Base-by-base conservation (phyloP, 176 grass and related monocot genomes). In the Carex pumila region DNA sequence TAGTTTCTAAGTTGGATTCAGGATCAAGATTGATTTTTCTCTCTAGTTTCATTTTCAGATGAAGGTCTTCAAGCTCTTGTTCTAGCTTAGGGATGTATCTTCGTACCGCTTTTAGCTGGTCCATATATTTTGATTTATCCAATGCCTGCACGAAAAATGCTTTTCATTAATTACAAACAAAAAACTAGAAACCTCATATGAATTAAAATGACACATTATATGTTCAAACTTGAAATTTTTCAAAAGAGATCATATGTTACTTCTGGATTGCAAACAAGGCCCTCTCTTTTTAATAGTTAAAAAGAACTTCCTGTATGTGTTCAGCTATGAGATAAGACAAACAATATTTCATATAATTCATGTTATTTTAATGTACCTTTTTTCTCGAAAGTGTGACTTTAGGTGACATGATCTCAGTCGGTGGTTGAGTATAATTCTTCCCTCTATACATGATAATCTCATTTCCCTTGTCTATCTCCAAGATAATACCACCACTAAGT, bases 361-460 rank as follows among this genome's bases (percentile, higher is more conserved):
- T 47, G 18, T 52, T 41, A 15, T n/a, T 25, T 25, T 72, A 4
- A 18, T 49, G 41, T 77, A 94, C 93, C 93, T 95, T 98, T 71
- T 95, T 98, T 73, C 93, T 93, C 56, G 91, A 86, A 83, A 98
- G 95, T 64, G 91, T 85, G 88, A 90, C 81, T 83, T 79, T 98
- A 47, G 92, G 95, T 57, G 95, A 98, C 95, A 98, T 98, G 61
- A 98, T 93, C 78, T 98, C 95, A 43, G 89, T 90, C 31, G 95
- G 95, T 43, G 95, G 95, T 13, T 98, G 95, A 22, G 76, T 88
- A 73, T 98, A 98, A 71, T 98, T 98, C 82, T 98, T 98, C 10
- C 95, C 95, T 84, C 95, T 88, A 87, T 90, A 98, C 95, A 98
- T 95, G 50, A 98, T 95, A 87, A 98, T 95, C 58, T 88, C 92